phyloP scores from a whole-genome alignment of 2,329 filamentous ascomycete genomes.

The Lecanicillium sp. region DNA sequence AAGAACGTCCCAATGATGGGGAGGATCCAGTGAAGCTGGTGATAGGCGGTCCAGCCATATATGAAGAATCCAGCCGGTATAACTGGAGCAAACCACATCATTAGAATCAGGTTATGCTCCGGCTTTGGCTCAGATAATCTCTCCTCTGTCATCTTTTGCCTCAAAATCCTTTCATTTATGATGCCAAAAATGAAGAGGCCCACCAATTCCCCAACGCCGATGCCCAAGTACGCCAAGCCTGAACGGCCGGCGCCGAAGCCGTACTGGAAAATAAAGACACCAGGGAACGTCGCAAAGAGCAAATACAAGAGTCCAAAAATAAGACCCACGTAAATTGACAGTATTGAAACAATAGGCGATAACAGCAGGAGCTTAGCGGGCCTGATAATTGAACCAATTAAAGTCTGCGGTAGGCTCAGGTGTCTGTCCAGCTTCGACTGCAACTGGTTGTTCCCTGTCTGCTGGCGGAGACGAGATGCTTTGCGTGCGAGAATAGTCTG shows the following conservation, averaged over 20 bases:
- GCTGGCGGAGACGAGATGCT: conserved; percentile 23
- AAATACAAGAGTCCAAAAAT: conserved; percentile 31
- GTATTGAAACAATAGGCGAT: conserved; percentile 47
- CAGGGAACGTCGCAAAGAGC: conserved; percentile 31
- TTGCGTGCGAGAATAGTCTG: conserved; percentile 24
- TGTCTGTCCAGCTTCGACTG: conserved; percentile 12
- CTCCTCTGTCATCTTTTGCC: too few relatives aligned
- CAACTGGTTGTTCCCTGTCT: conserved; percentile 24
- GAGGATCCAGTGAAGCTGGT: conserved; percentile 48
- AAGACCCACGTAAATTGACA: conserved; percentile 31
- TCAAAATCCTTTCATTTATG: too few relatives aligned
- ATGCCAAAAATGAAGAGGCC: too few relatives aligned
- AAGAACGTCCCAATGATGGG: conserved; percentile 50
- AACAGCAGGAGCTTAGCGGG: conserved; percentile 44
- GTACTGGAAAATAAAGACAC: conserved; percentile 31
- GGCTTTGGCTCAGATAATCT: too few relatives aligned
- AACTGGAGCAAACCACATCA: conserved; percentile 44
- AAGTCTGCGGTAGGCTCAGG: conserved; percentile 17
- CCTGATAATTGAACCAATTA: conserved; percentile 29
- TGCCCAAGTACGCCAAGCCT: conserved; percentile 43
- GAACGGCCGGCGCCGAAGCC: conserved; percentile 22
- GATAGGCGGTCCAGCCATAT: conserved; percentile 53
- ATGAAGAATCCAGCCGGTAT: conserved; percentile 49
- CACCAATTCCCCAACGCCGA: conserved; percentile 37
- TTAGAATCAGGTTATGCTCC: neutral